A percentile compares a stretch with the other conserved stretches of the same genome.
Conservation (phyloP, 192 early-diverging fungal genomes). For the Coemansia sp. region DNA sequence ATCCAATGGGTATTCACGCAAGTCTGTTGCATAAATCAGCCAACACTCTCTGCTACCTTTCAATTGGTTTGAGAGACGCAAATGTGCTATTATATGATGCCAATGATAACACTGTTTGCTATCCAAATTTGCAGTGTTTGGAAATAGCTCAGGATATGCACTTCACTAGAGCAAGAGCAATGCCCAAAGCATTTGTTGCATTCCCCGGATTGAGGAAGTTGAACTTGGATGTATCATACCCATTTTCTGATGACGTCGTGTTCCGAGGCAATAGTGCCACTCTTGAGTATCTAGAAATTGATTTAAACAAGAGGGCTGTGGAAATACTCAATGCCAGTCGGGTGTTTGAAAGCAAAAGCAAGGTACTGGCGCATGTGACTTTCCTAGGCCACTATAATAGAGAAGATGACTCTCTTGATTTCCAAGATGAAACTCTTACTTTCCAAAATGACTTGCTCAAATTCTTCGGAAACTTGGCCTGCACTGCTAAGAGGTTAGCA, state of each 20-base stretch:
- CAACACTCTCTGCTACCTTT: neutral
- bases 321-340: too few species aligned
- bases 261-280: too few species aligned
- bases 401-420: too few species aligned
- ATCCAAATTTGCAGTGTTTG: neutral
- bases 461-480: neutral
- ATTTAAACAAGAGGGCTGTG: too few species aligned
- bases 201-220: neutral
- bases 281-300: too few species aligned
- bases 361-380: too few species aligned
- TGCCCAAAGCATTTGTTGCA: neutral
- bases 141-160: neutral
- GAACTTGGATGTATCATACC: neutral
- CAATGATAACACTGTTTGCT: neutral
- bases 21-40: neutral
- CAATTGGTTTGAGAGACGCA: neutral
- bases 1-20: neutral
- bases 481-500: neutral
- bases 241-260: slow-evolving; percentile 1
- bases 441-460: neutral
- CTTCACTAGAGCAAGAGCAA: neutral
- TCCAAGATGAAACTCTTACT: neutral
- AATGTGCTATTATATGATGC: neutral
- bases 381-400: too few species aligned
- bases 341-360: too few species aligned